Evolutionary conservation across 2,329 filamentous ascomycete genomes (phyloP), one percentile per base, ranked within the genome.

Genomic region (Fusarium pilosicola): DNA sequence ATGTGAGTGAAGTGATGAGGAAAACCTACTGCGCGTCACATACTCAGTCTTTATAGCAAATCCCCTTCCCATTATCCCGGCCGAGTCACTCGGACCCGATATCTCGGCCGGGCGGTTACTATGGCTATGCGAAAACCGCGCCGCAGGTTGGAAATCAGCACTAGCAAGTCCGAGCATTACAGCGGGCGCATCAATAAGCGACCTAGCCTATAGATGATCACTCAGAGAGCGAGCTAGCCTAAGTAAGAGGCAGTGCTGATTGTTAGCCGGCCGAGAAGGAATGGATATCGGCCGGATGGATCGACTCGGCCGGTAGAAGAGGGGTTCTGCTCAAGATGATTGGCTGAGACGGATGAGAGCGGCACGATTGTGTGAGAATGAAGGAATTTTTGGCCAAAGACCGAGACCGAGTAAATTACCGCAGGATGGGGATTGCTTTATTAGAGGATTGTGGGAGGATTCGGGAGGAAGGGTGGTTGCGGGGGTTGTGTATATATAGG

Each of bases 1-100:
- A 22, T 28, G n/a, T n/a, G n/a, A 34, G 10, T 46, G 17, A 9
- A 3, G 9, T 36, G n/a, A 30, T 39, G 17, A 48, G 5, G 1
- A 20, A n/a, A 44, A 39, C 0, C 0, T 7, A 8, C n/a, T 2
- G 10, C 10, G n/a, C 9, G 46, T 26, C 13, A 3, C 42, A 7
- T 36, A 32, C 15, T 32, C 4, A 9, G 17, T 34, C 71, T 71
- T 74, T 74, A 74, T 74, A 74, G 24, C 32, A 9, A 26, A 2
- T 14, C 9, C 9, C 1, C 7, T 2, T 4, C 2, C 6, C 1
- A 7, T 8, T 1, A 0, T 3, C 1, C 8, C 71, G 71, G 71
- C 67, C 71, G 70, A 74, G 38, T 34, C 0, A 0, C 1, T 38
- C 70, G 66, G 58, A 4, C 5, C 58, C 62, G 67, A 17, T 0